phyloP scores from a whole-genome alignment of 306 rosid species.

The Castanopsis chinensis region DNA sequence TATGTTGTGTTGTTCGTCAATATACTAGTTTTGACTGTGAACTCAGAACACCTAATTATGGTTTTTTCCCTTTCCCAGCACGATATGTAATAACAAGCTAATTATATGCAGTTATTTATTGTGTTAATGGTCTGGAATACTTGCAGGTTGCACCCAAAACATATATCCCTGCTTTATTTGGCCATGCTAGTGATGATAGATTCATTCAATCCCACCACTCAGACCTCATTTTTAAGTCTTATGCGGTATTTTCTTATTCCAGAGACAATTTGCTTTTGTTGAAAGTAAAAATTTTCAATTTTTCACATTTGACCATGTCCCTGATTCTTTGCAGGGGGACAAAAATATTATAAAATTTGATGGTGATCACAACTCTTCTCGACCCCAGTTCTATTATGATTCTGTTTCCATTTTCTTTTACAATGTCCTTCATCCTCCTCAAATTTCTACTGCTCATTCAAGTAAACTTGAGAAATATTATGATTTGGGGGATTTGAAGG shows the following conservation, averaged over 20 bases:
- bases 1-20: neutral
- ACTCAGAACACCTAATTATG: neutral
- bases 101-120: slow-evolving; percentile 20
- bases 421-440: slow-evolving; percentile 88
- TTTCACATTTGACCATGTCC: slow-evolving; percentile 11
- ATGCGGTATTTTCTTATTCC: slow-evolving; percentile 53
- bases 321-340: slow-evolving; percentile 67
- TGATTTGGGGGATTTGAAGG: slow-evolving; percentile 64
- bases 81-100: neutral
- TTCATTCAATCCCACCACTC: slow-evolving; percentile 83
- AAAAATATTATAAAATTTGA: slow-evolving; percentile 77
- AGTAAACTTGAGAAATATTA: slow-evolving; percentile 73
- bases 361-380: slow-evolving; percentile 95
- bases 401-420: slow-evolving; percentile 88
- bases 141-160: slow-evolving; percentile 81
- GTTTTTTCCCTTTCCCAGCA: neutral
- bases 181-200: slow-evolving; percentile 79
- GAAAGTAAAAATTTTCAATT: neutral
- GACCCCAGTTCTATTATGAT: slow-evolving; percentile 90
- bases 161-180: slow-evolving; percentile 86
- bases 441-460: slow-evolving; percentile 41
- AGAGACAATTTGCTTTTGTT: neutral
- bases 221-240: slow-evolving; percentile 64
- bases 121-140: slow-evolving; percentile 24
- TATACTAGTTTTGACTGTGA: neutral